A percentile compares a stretch with the other conserved stretches of the same genome.
Conservation (phyloP, 257 asterid genomes). For the Gentiana macrophylla region DNA sequence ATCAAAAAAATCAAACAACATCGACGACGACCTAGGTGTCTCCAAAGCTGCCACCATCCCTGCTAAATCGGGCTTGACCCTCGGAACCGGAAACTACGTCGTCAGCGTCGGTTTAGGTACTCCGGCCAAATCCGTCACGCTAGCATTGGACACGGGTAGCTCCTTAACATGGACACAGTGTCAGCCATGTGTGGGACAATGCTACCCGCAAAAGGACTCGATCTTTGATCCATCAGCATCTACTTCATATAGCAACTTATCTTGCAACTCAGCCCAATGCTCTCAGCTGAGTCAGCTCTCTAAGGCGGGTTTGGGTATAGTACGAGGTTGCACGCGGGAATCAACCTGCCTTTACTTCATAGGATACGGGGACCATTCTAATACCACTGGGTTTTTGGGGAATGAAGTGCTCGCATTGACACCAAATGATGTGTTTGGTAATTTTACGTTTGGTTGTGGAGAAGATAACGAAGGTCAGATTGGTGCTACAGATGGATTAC, state of each 20-base stretch:
- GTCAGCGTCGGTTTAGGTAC: slow-evolving; percentile 58
- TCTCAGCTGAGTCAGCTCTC: slow-evolving; percentile 27
- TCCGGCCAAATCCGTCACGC: slow-evolving; percentile 28
- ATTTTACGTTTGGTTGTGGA: slow-evolving; percentile 66
- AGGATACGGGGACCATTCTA: slow-evolving; percentile 51
- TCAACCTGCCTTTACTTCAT: slow-evolving; percentile 42
- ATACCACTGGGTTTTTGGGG: slow-evolving; percentile 41
- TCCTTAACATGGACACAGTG: slow-evolving; percentile 91
- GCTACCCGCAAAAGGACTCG: slow-evolving; percentile 53
- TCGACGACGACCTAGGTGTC: not conserved
- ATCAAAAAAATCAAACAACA: not conserved
- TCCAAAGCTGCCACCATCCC: slow-evolving; percentile 27
- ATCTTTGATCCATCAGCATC: slow-evolving; percentile 48
- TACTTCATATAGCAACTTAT: slow-evolving; percentile 36
- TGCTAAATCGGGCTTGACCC: slow-evolving; percentile 27
- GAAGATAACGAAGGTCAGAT: slow-evolving; percentile 56
- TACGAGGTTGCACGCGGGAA: slow-evolving; percentile 19
- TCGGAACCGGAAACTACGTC: slow-evolving; percentile 55
- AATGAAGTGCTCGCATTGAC: slow-evolving; percentile 45
- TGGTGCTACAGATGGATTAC: slow-evolving; percentile 46
- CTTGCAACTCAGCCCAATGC: slow-evolving; percentile 38
- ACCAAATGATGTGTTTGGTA: slow-evolving; percentile 26
- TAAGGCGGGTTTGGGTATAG: no score
- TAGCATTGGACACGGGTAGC: slow-evolving; percentile 77
- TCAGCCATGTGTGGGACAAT: slow-evolving; percentile 37